phyloP scores from a whole-genome alignment of 345 rosid genomes.

The Eutrema heterophyllum region DNA sequence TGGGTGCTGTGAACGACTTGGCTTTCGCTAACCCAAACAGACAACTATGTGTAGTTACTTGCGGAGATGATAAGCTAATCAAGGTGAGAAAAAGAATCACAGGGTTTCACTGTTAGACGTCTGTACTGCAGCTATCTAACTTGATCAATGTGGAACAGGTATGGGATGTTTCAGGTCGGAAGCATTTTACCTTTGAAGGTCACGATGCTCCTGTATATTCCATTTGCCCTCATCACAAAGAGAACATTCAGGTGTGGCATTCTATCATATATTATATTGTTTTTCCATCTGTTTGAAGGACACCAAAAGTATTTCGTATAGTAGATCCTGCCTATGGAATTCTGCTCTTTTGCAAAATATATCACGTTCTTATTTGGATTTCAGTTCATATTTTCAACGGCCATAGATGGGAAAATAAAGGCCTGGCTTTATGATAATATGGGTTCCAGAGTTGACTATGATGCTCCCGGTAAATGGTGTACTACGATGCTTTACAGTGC shows the following conservation, averaged over 20 bases:
- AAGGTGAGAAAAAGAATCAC: constrained; percentile 44
- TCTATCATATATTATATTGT: constrained; percentile 2
- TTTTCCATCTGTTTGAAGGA: not conserved
- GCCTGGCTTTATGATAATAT: constrained; percentile 81
- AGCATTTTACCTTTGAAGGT: constrained; percentile 69
- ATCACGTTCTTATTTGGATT: constrained; percentile 1
- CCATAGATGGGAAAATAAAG: constrained; percentile 81
- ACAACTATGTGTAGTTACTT: constrained; percentile 72
- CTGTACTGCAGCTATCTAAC: constrained; percentile 19
- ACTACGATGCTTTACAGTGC: constrained; percentile 86
- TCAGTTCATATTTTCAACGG: constrained; percentile 83
- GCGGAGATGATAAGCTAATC: constrained; percentile 88
- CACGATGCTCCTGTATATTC: constrained; percentile 87
- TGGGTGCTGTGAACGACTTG: constrained; percentile 81
- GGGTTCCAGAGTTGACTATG: constrained; percentile 80
- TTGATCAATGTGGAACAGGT: constrained; percentile 53
- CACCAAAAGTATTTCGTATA: not conserved
- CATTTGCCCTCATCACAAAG: constrained; percentile 88
- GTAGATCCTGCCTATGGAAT: not conserved
- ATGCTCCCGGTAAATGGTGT: constrained; percentile 78
- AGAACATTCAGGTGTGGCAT: constrained; percentile 70
- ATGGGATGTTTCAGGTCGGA: constrained; percentile 66
- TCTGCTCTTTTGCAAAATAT: constrained; percentile 1
- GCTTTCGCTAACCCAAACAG: constrained; percentile 85
- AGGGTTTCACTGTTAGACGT: not conserved